These are phyloP conservation scores for Colletotrichum sp. DNA, from an alignment of 2,329 filamentous ascomycete species.

Conservation along the genomic window DNA sequence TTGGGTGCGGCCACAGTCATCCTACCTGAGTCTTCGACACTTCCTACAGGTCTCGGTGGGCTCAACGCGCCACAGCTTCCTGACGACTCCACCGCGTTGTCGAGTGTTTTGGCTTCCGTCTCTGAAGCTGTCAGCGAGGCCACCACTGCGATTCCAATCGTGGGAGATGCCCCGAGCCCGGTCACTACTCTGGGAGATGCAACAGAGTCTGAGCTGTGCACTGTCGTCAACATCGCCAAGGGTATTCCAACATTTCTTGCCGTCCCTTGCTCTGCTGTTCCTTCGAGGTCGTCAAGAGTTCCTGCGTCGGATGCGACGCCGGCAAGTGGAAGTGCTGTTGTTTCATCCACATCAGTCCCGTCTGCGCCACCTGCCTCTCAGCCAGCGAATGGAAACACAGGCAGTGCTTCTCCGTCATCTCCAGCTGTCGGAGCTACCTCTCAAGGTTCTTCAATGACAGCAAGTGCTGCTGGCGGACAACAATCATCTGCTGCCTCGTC, in stretches of 20 bases:
- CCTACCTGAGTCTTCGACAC: neutral
- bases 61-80: constrained; percentile 9
- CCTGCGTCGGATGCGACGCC: neutral
- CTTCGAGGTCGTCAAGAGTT: neutral
- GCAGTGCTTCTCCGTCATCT: neutral
- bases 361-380: neutral
- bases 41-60: neutral
- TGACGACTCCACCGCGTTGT: neutral
- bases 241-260: neutral
- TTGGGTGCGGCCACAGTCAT: neutral
- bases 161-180: neutral
- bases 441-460: neutral
- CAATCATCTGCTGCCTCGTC: neutral
- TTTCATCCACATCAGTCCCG: neutral
- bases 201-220: neutral
- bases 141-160: neutral
- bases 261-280: neutral
- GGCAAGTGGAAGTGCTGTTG: neutral
- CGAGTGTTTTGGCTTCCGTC: neutral
- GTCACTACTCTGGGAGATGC: neutral
- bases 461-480: neutral
- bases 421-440: neutral
- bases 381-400: accelerated
- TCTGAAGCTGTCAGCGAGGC: neutral
- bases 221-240: neutral